Conservation (phyloP, 2,329 filamentous ascomycete species). For the Diaporthe sp. region DNA sequence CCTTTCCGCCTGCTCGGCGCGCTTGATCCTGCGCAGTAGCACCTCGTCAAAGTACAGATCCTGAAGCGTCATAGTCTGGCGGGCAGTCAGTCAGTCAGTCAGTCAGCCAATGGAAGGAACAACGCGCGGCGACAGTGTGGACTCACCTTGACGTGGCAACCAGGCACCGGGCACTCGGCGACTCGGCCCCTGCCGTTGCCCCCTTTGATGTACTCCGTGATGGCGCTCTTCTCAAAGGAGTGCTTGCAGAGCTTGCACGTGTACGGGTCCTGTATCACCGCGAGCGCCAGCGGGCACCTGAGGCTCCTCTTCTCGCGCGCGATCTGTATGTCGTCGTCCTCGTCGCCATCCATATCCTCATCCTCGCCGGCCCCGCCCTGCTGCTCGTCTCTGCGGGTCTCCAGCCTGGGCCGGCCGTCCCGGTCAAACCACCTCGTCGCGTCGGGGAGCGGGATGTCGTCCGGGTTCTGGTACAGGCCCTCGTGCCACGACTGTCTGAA, state of each 20-base stretch:
- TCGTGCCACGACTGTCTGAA: constrained; percentile 73
- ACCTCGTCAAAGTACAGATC: constrained; percentile 71
- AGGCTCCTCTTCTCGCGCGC: constrained; percentile 74
- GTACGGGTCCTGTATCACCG: constrained; percentile 74
- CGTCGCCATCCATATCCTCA: constrained; percentile 58
- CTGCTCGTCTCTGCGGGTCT: constrained; percentile 34
- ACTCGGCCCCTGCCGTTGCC: constrained; percentile 43
- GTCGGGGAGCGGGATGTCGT: constrained; percentile 65
- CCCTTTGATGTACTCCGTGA: constrained; percentile 65
- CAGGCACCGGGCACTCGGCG: constrained; percentile 73
- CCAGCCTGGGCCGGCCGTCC: constrained; percentile 55
- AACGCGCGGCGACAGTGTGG: background rate
- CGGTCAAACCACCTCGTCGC: constrained; percentile 67
- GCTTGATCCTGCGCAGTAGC: constrained; percentile 70
- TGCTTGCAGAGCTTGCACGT: constrained; percentile 78
- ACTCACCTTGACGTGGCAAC: constrained; percentile 69
- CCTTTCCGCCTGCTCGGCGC: constrained; percentile 60
- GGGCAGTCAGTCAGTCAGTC: constrained; percentile 28
- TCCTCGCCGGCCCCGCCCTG: constrained; percentile 44
- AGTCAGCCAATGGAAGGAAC: background rate
- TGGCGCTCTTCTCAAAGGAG: constrained; percentile 76
- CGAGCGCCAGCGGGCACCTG: constrained; percentile 78
- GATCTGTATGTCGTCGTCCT: constrained; percentile 78
- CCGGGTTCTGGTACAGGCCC: constrained; percentile 60
- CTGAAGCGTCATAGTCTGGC: constrained; percentile 54